phyloP scores from a whole-genome alignment of 2,329 filamentous ascomycete species.

The Paraphaeosphaeria minitans region DNA sequence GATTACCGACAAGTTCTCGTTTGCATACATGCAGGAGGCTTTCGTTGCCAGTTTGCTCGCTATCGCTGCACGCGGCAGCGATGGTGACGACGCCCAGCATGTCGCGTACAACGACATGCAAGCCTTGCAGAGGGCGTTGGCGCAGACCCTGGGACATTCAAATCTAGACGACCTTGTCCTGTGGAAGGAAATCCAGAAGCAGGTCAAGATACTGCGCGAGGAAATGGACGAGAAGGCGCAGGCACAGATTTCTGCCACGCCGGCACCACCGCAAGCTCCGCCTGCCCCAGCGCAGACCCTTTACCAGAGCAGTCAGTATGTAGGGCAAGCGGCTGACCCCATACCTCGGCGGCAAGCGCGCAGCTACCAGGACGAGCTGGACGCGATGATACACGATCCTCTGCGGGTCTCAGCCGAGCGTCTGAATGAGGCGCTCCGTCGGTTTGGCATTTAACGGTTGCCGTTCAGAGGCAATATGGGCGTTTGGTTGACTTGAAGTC shows the following conservation, averaged over 20 bases:
- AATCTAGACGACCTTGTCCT: constrained; percentile 47
- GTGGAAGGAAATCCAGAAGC: constrained; percentile 51
- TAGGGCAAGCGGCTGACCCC: constrained; percentile 4
- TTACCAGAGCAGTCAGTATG: neutral
- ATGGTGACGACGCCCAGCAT: constrained; percentile 25
- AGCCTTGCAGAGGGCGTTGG: constrained; percentile 12
- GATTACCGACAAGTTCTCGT: constrained; percentile 52
- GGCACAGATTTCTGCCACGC: neutral
- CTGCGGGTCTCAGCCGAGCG: constrained; percentile 3
- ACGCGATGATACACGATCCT: constrained; percentile 27
- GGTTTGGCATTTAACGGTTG: constrained; percentile 2
- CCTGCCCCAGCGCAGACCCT: neutral
- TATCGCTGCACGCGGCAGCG: constrained; percentile 35
- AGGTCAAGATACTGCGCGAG: constrained; percentile 49
- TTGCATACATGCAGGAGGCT: constrained; percentile 54
- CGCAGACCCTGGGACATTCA: constrained; percentile 13
- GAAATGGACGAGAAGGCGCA: constrained; percentile 42
- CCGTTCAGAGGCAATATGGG: neutral
- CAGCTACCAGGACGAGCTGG: constrained; percentile 26
- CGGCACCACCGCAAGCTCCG: neutral
- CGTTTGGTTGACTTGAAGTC: neutral
- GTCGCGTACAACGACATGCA: constrained; percentile 20
- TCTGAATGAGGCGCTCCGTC: neutral
- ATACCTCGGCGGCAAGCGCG: constrained; percentile 13
- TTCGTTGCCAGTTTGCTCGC: constrained; percentile 50